A percentile compares a stretch with the other conserved stretches of the same genome.
These are phyloP conservation scores for Brassica hybrid DNA, from an alignment of 441 rosid genomes.

Conservation along the genomic window DNA sequence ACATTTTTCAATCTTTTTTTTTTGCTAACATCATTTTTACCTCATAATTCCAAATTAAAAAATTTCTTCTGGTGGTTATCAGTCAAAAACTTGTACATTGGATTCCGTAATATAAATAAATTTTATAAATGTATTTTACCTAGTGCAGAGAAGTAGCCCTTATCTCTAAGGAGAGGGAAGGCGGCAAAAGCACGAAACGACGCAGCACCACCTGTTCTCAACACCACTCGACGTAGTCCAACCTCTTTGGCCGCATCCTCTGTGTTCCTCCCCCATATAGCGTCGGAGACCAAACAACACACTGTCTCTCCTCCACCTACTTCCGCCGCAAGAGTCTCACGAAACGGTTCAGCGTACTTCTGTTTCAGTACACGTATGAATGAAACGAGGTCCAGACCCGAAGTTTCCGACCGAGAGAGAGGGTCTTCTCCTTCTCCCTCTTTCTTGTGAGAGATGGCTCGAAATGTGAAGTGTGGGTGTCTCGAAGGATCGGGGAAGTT, in stretches of 20 bases:
- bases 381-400: slow-evolving; percentile 25
- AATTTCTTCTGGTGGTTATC: not conserved
- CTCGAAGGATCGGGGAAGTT: slow-evolving; percentile 46
- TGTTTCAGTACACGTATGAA: slow-evolving; percentile 36
- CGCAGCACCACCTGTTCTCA: slow-evolving; percentile 45
- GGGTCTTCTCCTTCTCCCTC: slow-evolving; percentile 22
- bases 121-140: slow-evolving; percentile 27
- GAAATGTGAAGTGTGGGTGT: slow-evolving; percentile 48
- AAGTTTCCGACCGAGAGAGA: slow-evolving; percentile 24
- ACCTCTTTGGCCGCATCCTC: slow-evolving; percentile 45
- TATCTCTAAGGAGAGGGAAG: slow-evolving; percentile 37
- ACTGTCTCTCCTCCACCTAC: slow-evolving; percentile 34
- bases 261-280: slow-evolving; percentile 43
- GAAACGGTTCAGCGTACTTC: slow-evolving; percentile 41
- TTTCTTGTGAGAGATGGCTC: slow-evolving; percentile 39
- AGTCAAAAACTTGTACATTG: not conserved
- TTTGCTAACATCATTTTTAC: not conserved
- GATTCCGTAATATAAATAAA: not conserved
- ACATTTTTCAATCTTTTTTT: not conserved
- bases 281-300: slow-evolving; percentile 53
- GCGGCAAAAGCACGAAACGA: slow-evolving; percentile 41
- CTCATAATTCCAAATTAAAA: not conserved
- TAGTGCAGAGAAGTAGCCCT: slow-evolving; percentile 43
- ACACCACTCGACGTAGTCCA: slow-evolving; percentile 49
- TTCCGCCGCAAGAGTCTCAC: slow-evolving; percentile 40